Conservation (phyloP, 768 basidiomycete species). For the Tulasnella sp. region DNA sequence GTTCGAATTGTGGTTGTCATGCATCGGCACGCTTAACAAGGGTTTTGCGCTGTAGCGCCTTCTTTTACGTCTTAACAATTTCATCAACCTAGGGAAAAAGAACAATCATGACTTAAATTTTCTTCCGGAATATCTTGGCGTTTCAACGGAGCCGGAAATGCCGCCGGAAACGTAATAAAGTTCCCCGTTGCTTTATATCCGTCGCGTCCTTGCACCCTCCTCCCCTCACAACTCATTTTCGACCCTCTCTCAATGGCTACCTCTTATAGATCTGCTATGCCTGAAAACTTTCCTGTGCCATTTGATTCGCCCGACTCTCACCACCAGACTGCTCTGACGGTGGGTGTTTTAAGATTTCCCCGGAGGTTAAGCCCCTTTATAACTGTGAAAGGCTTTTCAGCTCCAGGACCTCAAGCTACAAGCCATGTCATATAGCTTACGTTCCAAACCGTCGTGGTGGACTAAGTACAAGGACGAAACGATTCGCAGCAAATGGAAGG, state of each 20-base stretch:
- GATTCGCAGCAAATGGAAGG: slow-evolving; percentile 23
- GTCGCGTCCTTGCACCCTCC: background rate
- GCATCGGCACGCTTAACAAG: too few species aligned
- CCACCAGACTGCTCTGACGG: background rate
- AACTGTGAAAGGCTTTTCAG: background rate
- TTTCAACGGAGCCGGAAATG: background rate
- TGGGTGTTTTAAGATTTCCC: background rate
- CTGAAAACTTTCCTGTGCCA: background rate
- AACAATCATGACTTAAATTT: background rate
- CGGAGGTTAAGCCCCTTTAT: background rate
- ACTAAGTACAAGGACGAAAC: slow-evolving; percentile 18
- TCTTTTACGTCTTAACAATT: too few species aligned
- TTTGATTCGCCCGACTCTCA: background rate
- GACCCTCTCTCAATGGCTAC: background rate
- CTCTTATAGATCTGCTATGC: background rate
- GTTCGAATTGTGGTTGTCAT: too few species aligned
- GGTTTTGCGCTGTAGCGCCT: too few species aligned
- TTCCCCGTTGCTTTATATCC: background rate
- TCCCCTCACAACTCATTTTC: background rate
- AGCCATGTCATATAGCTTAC: slow-evolving; percentile 20
- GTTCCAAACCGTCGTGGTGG: slow-evolving; percentile 23
- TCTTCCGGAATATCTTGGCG: background rate
- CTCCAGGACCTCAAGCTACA: background rate
- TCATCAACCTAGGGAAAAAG: too few species aligned
- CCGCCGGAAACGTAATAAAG: background rate